Percentiles rank a stretch among this genome's conserved stretches.
phyloP scores from a whole-genome alignment of 257 asterid species.

The Oldenlandia corymbosa region DNA sequence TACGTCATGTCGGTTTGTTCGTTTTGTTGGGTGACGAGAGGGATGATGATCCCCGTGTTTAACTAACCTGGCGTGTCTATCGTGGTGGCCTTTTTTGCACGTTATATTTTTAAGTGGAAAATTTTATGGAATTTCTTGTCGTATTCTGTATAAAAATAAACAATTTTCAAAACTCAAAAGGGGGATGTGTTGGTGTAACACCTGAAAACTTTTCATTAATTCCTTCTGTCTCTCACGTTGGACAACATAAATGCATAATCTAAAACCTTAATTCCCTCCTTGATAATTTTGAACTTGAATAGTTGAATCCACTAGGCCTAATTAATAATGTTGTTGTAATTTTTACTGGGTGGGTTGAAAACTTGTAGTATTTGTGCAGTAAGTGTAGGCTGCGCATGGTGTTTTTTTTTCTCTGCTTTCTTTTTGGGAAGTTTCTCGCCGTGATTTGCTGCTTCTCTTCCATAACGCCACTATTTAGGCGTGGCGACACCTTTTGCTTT shows the following conservation, averaged over 20 bases:
- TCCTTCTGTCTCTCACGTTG: background rate
- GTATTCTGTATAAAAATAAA: too few species aligned
- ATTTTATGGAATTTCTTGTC: too few species aligned
- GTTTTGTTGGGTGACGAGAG: constrained; percentile 47
- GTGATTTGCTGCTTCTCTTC: constrained; percentile 33
- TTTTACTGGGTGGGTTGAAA: too few species aligned
- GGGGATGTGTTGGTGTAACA: background rate
- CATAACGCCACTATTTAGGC: constrained; percentile 37
- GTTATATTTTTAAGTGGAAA: constrained; percentile 1
- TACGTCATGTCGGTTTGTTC: constrained; percentile 29
- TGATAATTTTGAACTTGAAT: too few species aligned
- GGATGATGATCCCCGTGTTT: background rate
- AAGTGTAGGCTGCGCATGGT: constrained; percentile 5
- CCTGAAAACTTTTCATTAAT: background rate
- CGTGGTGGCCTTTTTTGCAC: constrained; percentile 19
- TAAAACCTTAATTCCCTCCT: too few species aligned
- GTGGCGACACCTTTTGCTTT: constrained; percentile 45
- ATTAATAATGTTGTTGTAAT: too few species aligned
- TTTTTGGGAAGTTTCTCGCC: constrained; percentile 28
- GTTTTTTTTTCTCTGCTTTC: constrained; percentile 1
- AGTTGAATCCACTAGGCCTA: too few species aligned
- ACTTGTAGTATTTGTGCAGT: too few species aligned
- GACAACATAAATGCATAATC: background rate
- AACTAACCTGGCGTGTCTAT: constrained; percentile 15
- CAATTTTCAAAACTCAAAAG: too few species aligned